Evolutionary conservation across 305 asterid species (phyloP).

Genomic region (Galium porrigens): DNA sequence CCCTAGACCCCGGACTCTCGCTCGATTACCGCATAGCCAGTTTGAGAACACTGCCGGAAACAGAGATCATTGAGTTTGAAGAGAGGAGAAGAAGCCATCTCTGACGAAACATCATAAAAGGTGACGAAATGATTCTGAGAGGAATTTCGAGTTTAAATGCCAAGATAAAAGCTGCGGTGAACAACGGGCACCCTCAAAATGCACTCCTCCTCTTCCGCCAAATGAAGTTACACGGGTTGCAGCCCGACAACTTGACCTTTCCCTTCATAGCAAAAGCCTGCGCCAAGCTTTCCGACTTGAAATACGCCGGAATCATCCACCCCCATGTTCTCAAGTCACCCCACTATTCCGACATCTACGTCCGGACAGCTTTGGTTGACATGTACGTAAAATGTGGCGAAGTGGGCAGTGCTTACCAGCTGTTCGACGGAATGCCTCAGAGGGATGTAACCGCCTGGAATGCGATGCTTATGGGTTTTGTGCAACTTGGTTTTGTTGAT

Average conservation of each 20-base stretch:
- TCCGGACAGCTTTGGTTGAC: conserved; percentile 20
- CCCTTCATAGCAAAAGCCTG: conserved; percentile 26
- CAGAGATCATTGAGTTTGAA: too few relatives aligned
- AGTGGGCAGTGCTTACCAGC: conserved; percentile 10
- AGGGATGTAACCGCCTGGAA: conserved; percentile 36
- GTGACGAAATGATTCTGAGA: not conserved
- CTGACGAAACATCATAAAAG: too few relatives aligned
- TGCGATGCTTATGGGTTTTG: conserved; percentile 37
- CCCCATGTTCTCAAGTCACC: conserved; percentile 16
- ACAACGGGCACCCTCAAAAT: conserved; percentile 5
- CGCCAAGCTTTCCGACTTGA: conserved; percentile 14
- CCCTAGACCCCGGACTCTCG: not conserved
- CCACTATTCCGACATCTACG: conserved; percentile 16
- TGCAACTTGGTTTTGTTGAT: conserved; percentile 30
- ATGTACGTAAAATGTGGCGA: conserved; percentile 21
- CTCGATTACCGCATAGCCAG: not conserved
- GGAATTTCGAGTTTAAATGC: not conserved
- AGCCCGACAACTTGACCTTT: conserved; percentile 23
- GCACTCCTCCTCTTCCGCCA: conserved; percentile 19
- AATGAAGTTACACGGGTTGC: conserved; percentile 21
- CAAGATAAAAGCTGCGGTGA: conserved; percentile 4
- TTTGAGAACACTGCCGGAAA: not conserved
- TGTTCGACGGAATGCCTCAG: conserved; percentile 24
- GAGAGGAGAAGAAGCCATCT: too few relatives aligned
- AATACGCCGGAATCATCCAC: conserved; percentile 16